Conservation (phyloP, 345 rosid species). For the Hirschfeldia incana region DNA sequence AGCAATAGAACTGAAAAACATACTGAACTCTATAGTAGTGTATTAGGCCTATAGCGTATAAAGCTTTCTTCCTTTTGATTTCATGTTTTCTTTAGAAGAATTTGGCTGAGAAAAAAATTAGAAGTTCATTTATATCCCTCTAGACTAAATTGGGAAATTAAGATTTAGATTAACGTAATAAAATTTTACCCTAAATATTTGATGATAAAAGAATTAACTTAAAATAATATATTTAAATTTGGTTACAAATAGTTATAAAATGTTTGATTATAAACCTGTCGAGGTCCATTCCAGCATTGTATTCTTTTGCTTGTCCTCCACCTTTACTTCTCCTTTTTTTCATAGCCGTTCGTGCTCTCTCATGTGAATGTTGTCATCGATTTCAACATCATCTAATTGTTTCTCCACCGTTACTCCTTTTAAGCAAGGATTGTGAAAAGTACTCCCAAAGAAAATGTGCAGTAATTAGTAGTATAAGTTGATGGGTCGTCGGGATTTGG, state of each 20-base stretch:
- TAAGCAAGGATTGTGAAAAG: slow-evolving; percentile 2
- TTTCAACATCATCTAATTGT: background rate
- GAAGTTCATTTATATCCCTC: no score
- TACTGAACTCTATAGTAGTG: background rate
- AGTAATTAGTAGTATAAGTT: background rate
- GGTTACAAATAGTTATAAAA: background rate
- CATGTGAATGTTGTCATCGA: no score
- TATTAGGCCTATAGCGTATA: background rate
- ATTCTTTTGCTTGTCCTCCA: background rate
- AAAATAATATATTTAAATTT: no score
- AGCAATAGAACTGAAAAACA: background rate
- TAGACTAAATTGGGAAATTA: background rate
- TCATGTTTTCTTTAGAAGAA: background rate
- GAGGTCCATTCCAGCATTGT: background rate
- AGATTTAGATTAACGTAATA: no score
- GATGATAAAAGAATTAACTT: background rate
- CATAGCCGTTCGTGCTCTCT: no score
- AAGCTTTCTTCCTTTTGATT: background rate
- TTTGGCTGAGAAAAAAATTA: background rate
- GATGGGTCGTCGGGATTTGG: background rate
- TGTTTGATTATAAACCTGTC: background rate
- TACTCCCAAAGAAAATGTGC: background rate
- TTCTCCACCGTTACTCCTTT: background rate
- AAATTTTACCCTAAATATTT: no score
- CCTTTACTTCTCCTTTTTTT: no score